Base-by-base conservation (phyloP, 176 grass and related monocot species). In the Secale cereale region DNA sequence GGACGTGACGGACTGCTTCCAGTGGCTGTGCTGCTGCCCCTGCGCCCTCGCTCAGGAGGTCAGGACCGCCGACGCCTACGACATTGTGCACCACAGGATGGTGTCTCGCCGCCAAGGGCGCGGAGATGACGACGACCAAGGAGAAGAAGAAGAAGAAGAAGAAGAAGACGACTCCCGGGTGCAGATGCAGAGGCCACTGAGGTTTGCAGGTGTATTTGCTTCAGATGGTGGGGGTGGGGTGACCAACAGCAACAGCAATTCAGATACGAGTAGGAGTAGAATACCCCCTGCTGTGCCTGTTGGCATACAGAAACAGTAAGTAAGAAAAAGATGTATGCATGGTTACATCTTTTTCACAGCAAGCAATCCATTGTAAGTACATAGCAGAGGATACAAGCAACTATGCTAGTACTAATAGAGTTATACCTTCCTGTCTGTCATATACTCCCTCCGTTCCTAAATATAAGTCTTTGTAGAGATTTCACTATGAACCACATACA, bases 21-120 rank as follows among this genome's bases (percentile, higher is more conserved):
- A 74, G 14, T 97, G 94, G 94, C 85, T 97, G 3, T 94, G 78
- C 73, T 94, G 91, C 77, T 94, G 84, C 78, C 88, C 87, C 0
- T 97, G 94, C 69, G 36, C 94, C 2, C 87, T 97, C 5, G 85
- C 94, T 0, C 91, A 97, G 69, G 94, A 97, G 39, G 91, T 97
- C 8, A 81, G 94, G 59, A 97, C 91, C 0, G 94, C 85, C 1
- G 91, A 97, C n/a, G 87, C 87, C 37, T 96, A 93, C 16, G 81
- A 93, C 14, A 82, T 97, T 8, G 85, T 91, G 27, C 81, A 90
- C 13, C 65, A 92, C 59, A 50, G 88, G 27, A 84, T 62, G 56
- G 37, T 87, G 13, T 68, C 35, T 23, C 65, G 20, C 16, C 72
- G 20, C 15, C 0, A 45, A 0, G 14, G 25, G 4, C 35, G 35